Evolutionary conservation across 495 filamentous ascomycete species (phyloP), one percentile per base, ranked within the genome.

Genomic region (Poronia punctata): DNA sequence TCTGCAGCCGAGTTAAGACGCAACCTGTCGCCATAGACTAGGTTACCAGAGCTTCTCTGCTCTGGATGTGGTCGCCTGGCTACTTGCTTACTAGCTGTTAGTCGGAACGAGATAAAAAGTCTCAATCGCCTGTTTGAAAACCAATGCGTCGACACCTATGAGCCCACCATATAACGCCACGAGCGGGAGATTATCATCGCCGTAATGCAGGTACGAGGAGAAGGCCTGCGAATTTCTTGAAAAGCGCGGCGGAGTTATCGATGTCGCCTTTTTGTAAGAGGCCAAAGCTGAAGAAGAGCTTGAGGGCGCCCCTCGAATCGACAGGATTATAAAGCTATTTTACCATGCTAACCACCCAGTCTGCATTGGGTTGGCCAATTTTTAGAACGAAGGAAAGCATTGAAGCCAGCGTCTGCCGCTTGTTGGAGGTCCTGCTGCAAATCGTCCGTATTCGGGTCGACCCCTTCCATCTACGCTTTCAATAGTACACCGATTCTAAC

Each of bases 231-330:
- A 57, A 65, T 7, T 48, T 37, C 24, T 8, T 15, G 33, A 61
- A 52, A 17, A 62, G 52, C 17, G 26, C 24, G 22, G 40, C 56
- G 37, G 62, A 57, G 10, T 40, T 40, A 15, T 24, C 24, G 19
- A 57, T 54, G 38, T 52, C 43, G 7, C 35, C 57, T 12, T 49
- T 54, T 19, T 48, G 54, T 37, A 46, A 52, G 33, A 64, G 61
- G 43, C 65, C 64, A 35, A 65, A 66, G 22, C 56, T 61, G 39
- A 68, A 64, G 49, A 68, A 61, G 4, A 65, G 54, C 49, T 60
- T 61, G 43, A 68, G 65, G 20, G 46, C 42, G 27, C 43, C 39
- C 29, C 22, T 33, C 5, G 40, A 19, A 5, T 29, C 33, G 7
- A 62, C 64, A 16, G 49, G 52, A 22, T 57, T 42, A 47, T 64